Percentiles rank a stretch among this genome's conserved stretches.
Evolutionary conservation across 2,329 filamentous ascomycete genomes (phyloP).

Genomic region (Stemphylium lycopersici): DNA sequence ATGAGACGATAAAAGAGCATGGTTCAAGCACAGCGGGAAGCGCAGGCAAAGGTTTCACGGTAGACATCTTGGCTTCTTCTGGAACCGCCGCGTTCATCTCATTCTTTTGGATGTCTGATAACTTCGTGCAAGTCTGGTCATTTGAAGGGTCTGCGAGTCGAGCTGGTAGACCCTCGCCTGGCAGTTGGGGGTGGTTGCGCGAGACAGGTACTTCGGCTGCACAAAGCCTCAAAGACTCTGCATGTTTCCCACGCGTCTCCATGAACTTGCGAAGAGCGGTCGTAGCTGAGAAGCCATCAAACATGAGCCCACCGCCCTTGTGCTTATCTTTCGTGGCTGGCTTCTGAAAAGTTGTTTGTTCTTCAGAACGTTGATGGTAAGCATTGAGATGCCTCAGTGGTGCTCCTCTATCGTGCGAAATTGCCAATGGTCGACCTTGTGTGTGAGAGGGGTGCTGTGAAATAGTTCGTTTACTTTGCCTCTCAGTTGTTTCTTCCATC

Average conservation of each 20-base stretch:
- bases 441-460: not conserved
- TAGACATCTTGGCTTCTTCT: not conserved
- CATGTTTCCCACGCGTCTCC: slow-evolving; percentile 51
- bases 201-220: not conserved
- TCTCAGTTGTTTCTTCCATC: slow-evolving; percentile 16
- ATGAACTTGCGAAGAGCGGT: slow-evolving; percentile 59
- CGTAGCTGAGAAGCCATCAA: slow-evolving; percentile 50
- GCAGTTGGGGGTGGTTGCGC: too few species aligned
- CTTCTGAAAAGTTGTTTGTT: not conserved
- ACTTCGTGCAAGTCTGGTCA: not conserved
- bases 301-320: slow-evolving; percentile 34
- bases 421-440: not conserved
- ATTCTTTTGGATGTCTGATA: not conserved
- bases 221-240: not conserved
- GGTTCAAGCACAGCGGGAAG: slow-evolving; percentile 37
- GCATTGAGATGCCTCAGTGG: not conserved
- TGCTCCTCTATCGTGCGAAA: not conserved
- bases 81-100: not conserved
- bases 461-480: not conserved
- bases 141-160: not conserved
- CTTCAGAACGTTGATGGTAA: not conserved
- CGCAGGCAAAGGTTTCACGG: not conserved
- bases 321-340: not conserved
- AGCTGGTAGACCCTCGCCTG: not conserved
- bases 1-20: slow-evolving; percentile 60